Conservation (phyloP, 2,329 filamentous ascomycete genomes). For the Seiridium cupressi region DNA sequence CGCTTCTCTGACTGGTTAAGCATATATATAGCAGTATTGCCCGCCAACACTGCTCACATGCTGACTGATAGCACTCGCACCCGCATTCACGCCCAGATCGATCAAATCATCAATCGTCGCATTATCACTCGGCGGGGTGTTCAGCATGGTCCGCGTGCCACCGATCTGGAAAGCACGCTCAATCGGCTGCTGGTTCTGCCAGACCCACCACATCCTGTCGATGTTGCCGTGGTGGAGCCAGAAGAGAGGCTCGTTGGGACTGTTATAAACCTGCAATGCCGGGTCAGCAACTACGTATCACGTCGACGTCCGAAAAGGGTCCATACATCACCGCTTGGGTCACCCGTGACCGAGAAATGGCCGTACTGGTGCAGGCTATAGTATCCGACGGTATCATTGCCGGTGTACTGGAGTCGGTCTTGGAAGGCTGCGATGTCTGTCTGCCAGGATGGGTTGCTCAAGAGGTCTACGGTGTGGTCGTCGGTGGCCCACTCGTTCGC, state of each 20-base stretch:
- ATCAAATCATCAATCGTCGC: slow-evolving; percentile 21
- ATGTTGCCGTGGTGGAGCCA: slow-evolving; percentile 13
- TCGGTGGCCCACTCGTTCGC: slow-evolving; percentile 19
- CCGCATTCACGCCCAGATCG: slow-evolving; percentile 12
- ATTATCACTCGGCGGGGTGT: slow-evolving; percentile 17
- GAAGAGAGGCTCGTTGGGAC: slow-evolving; percentile 1
- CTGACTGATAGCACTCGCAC: background rate
- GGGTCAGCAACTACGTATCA: background rate
- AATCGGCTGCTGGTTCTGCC: slow-evolving; percentile 20
- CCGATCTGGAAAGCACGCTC: slow-evolving; percentile 16
- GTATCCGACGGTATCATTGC: slow-evolving; percentile 1
- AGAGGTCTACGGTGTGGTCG: slow-evolving; percentile 15
- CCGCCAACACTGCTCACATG: slow-evolving; percentile 8
- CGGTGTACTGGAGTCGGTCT: slow-evolving; percentile 4
- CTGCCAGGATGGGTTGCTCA: slow-evolving; percentile 17
- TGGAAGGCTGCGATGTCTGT: slow-evolving; percentile 7
- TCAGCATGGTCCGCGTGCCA: slow-evolving; percentile 20
- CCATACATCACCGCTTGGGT: slow-evolving; percentile 24
- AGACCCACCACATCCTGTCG: slow-evolving; percentile 23
- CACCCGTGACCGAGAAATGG: slow-evolving; percentile 32
- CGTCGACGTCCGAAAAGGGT: background rate
- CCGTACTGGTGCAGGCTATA: slow-evolving; percentile 28
- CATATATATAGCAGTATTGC: slow-evolving; percentile 6
- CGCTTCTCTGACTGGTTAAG: background rate
- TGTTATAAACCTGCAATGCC: background rate